Evolutionary conservation across 2,329 filamentous ascomycete genomes (phyloP).

Genomic region (Boeremia lycopersici): DNA sequence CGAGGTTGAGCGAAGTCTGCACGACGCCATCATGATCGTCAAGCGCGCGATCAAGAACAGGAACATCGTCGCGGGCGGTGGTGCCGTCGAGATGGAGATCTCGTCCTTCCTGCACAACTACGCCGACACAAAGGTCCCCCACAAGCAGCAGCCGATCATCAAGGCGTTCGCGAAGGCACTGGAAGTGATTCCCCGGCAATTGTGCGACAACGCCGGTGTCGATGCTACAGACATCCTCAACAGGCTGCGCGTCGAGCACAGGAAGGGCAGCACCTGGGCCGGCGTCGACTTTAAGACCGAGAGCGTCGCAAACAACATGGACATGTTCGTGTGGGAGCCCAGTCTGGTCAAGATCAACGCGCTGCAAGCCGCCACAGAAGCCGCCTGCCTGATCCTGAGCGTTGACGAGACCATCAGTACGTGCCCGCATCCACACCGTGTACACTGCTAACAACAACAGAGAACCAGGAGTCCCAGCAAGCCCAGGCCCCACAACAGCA

Average conservation of each 20-base stretch:
- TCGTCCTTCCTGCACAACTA: constrained; percentile 91
- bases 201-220: constrained; percentile 98
- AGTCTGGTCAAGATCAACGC: constrained; percentile 96
- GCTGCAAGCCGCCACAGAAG: constrained; percentile 93
- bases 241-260: constrained; percentile 92
- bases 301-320: constrained; percentile 92
- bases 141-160: constrained; percentile 97
- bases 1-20: constrained; percentile 94
- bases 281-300: constrained; percentile 95
- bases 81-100: constrained; percentile 94
- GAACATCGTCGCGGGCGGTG: constrained; percentile 92
- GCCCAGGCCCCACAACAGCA: constrained; percentile 80
- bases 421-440: too few species aligned
- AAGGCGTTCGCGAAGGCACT: constrained; percentile 97
- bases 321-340: constrained; percentile 96
- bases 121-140: constrained; percentile 87
- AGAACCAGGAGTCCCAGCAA: constrained; percentile 89
- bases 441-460: constrained; percentile 49
- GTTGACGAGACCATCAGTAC: constrained; percentile 96
- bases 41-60: constrained; percentile 97
- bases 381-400: constrained; percentile 90
- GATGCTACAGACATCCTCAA: constrained; percentile 98
- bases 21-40: constrained; percentile 99
- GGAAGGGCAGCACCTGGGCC: constrained; percentile 90
- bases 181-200: constrained; percentile 92